A percentile compares a stretch with the other conserved stretches of the same genome.
These are phyloP conservation scores for Penicillium sp. DNA, from an alignment of 2,329 filamentous ascomycete species.

Conservation along the genomic window DNA sequence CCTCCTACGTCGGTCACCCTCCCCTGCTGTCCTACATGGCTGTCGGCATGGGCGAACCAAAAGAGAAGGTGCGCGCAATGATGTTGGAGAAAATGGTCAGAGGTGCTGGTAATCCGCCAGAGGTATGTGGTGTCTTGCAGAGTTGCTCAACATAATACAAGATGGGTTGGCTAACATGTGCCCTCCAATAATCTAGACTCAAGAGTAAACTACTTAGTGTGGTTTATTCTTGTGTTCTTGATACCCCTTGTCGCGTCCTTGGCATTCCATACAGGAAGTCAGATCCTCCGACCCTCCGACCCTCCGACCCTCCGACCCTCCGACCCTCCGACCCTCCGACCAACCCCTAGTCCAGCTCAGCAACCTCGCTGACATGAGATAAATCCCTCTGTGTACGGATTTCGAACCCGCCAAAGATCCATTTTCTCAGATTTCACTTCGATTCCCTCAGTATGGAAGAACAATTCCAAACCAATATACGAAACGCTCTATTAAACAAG, in stretches of 20 bases:
- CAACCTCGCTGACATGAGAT: not conserved
- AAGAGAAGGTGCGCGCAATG: slow-evolving; percentile 73
- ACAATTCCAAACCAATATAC: not conserved
- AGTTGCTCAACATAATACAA: not conserved
- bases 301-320: no score
- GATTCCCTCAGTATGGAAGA: not conserved
- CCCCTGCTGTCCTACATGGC: slow-evolving; percentile 85
- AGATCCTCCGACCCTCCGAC: not conserved
- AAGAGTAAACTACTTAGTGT: not conserved
- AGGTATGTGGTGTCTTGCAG: slow-evolving; percentile 43
- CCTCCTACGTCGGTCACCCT: slow-evolving; percentile 85
- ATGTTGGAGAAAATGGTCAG: slow-evolving; percentile 74
- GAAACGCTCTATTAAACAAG: not conserved
- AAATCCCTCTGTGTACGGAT: not conserved
- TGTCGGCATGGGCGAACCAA: slow-evolving; percentile 80
- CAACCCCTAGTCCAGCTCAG: not conserved
- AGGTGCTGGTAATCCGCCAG: slow-evolving; percentile 64
- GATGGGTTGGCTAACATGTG: slow-evolving; percentile 1
- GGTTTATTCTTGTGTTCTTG: not conserved
- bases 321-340: not conserved
- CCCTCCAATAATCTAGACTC: not conserved
- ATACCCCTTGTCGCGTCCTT: slow-evolving; percentile 1
- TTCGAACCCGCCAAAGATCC: not conserved
- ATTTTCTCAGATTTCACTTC: not conserved
- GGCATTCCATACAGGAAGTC: not conserved